phyloP scores from a whole-genome alignment of 495 filamentous ascomycete species.

The Aspergillus biplanus region DNA sequence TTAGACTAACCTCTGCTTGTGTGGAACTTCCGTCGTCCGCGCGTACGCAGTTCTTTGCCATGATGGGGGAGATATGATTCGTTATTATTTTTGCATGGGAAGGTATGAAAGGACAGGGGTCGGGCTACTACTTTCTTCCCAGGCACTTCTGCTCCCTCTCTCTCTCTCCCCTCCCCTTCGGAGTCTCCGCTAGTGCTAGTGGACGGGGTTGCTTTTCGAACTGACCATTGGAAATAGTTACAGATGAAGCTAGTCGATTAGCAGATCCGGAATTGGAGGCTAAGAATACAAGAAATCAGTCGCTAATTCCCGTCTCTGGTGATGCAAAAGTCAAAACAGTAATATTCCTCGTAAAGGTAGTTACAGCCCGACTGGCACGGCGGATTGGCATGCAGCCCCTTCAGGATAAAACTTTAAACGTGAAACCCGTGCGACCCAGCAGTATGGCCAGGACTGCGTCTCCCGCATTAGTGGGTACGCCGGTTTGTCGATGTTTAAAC shows the following conservation, averaged over 20 bases:
- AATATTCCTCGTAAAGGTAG: too few relatives aligned
- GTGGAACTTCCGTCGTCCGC: neutral
- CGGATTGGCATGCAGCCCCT: neutral
- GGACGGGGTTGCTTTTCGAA: neutral
- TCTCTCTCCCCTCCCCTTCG: neutral
- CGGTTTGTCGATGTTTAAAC: constrained; percentile 22
- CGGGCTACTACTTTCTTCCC: too few relatives aligned
- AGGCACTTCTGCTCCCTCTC: too few relatives aligned
- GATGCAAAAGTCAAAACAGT: neutral
- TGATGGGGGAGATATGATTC: neutral
- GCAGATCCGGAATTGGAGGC: neutral
- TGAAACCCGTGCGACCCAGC: constrained; percentile 37
- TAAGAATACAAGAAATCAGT: neutral
- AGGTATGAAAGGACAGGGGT: too few relatives aligned
- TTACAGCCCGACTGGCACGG: neutral
- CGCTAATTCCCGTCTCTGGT: neutral
- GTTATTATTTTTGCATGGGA: neutral
- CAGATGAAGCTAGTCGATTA: neutral
- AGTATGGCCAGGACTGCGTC: constrained; percentile 39
- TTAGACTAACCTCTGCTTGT: neutral
- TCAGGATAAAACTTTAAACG: constrained; percentile 23
- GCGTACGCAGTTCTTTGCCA: neutral
- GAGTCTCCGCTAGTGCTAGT: constrained; percentile 3
- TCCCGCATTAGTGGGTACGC: constrained; percentile 34
- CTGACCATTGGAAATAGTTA: neutral